These are phyloP conservation scores for Candida montana DNA, from an alignment of 805 yeast species.

Conservation along the genomic window DNA sequence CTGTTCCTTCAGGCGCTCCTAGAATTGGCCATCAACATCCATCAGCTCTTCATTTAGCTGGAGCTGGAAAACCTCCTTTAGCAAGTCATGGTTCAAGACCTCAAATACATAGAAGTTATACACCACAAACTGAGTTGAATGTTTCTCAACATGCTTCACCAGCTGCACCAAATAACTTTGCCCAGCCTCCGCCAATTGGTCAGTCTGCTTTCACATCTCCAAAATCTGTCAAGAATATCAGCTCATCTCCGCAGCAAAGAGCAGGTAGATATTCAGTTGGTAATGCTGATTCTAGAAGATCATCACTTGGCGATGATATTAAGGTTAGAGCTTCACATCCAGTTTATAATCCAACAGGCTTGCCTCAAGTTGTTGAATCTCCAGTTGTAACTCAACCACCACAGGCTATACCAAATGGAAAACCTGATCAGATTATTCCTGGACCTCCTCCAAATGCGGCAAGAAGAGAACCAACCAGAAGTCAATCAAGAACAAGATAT, in stretches of 20 bases:
- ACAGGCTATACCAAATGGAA: not conserved
- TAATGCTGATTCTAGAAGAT: constrained; percentile 17
- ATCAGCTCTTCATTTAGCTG: not conserved
- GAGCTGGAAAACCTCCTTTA: not conserved
- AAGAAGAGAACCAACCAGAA: constrained; percentile 1
- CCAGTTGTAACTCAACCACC: not conserved
- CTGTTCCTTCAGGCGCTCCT: constrained; percentile 7
- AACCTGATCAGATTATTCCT: not conserved
- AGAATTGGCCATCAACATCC: not conserved
- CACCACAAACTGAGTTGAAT: constrained; percentile 5
- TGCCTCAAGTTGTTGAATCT: constrained; percentile 1
- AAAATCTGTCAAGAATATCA: not conserved
- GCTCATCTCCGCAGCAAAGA: constrained; percentile 14
- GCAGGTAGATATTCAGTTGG: constrained; percentile 13
- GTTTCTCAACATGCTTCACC: constrained; percentile 3
- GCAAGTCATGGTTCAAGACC: constrained; percentile 1
- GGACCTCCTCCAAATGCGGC: constrained; percentile 1
- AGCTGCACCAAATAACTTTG: constrained; percentile 4
- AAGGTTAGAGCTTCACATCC: constrained; percentile 1
- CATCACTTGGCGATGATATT: constrained; percentile 13
- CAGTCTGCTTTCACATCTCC: not conserved
- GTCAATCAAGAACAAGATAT: constrained; percentile 7
- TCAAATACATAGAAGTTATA: constrained; percentile 2
- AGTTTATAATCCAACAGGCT: not conserved
- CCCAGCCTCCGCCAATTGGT: constrained; percentile 5